A percentile compares a stretch with the other conserved stretches of the same genome.
Conservation (phyloP, 306 rosid species). For the Begonia masoniana region DNA sequence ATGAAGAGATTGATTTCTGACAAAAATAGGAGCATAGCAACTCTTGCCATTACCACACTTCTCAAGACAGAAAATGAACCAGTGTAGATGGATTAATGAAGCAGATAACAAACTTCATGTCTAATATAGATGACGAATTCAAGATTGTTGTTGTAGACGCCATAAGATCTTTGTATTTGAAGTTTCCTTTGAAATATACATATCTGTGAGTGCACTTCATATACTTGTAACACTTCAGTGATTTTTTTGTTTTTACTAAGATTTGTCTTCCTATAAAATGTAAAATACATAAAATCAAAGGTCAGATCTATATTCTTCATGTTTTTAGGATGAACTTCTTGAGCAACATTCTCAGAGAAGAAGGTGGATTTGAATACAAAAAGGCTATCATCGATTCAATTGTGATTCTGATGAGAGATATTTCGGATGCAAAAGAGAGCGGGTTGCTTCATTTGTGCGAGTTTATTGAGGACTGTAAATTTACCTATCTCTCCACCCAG, state of each 20-base stretch:
- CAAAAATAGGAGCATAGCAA: slow-evolving; percentile 96
- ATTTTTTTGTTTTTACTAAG: too few relatives aligned
- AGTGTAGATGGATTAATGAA: slow-evolving; percentile 98
- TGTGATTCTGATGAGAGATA: slow-evolving; percentile 90
- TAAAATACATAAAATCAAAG: not conserved
- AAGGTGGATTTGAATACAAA: slow-evolving; percentile 98
- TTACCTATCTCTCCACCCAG: slow-evolving; percentile 98
- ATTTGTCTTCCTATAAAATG: too few relatives aligned
- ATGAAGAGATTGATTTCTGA: slow-evolving; percentile 97
- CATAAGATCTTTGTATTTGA: slow-evolving; percentile 85
- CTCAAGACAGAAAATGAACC: slow-evolving; percentile 95
- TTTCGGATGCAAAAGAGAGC: slow-evolving; percentile 90
- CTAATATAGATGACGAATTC: slow-evolving; percentile 97
- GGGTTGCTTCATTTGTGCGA: slow-evolving; percentile 99
- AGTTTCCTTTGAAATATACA: slow-evolving; percentile 90
- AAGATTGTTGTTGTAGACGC: slow-evolving; percentile 98
- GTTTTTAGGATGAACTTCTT: slow-evolving; percentile 81
- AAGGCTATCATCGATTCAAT: slow-evolving; percentile 97
- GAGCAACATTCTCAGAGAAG: slow-evolving; percentile 96
- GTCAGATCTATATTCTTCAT: slow-evolving; percentile 3
- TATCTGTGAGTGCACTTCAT: slow-evolving; percentile 55
- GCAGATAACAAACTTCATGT: slow-evolving; percentile 96
- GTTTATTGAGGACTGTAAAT: slow-evolving; percentile 97
- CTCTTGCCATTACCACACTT: slow-evolving; percentile 97
- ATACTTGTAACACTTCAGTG: too few relatives aligned